A percentile compares a stretch with the other conserved stretches of the same genome.
Evolutionary conservation across 768 basidiomycete species (phyloP).

Genomic region (Suillus sp.): DNA sequence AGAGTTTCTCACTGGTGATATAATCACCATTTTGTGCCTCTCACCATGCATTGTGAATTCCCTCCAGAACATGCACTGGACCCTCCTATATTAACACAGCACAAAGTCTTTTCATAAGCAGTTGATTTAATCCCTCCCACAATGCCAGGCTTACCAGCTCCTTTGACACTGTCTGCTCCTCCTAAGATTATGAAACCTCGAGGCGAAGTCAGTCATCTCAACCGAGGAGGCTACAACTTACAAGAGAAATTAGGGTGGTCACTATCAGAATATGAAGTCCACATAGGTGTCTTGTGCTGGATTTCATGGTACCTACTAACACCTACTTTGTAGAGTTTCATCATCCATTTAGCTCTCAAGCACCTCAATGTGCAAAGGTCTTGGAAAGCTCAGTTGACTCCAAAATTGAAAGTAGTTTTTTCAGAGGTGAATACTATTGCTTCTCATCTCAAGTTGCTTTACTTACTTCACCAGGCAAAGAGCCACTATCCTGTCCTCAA

Average conservation of each 20-base stretch:
- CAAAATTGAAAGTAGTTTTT: no score
- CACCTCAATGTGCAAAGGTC: neutral
- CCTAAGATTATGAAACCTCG: neutral
- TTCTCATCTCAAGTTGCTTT: neutral
- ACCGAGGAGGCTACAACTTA: neutral
- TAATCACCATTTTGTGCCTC: neutral
- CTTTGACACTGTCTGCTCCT: neutral
- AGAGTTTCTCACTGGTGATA: neutral
- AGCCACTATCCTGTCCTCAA: slow-evolving; percentile 8
- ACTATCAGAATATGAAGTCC: neutral
- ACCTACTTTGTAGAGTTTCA: neutral
- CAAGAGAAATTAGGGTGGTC: slow-evolving; percentile 1
- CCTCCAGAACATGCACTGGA: neutral
- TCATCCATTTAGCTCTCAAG: neutral
- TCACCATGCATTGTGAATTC: neutral
- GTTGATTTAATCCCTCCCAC: neutral
- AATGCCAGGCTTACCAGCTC: neutral
- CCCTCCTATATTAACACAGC: neutral
- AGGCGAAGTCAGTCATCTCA: neutral
- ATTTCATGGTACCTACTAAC: no score
- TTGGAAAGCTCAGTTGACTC: neutral
- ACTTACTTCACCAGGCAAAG: slow-evolving; percentile 7
- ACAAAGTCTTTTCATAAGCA: neutral
- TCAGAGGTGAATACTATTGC: neutral
- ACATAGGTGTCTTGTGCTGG: no score